Evolutionary conservation across 1,139 yeast genomes (phyloP).

Genomic region (Saccharomyces hybrid): DNA sequence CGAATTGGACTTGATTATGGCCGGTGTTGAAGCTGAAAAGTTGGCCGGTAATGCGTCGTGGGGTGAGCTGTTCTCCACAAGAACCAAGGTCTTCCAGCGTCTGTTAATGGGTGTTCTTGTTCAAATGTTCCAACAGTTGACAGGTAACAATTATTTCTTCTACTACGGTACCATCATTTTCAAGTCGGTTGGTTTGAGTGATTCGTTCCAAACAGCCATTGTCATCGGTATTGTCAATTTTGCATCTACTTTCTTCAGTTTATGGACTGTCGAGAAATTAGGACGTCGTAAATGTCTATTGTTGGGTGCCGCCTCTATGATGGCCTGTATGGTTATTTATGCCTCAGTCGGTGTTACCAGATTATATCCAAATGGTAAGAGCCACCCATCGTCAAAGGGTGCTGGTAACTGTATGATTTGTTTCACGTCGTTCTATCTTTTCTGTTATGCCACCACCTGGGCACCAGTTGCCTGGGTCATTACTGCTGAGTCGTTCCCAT

Average conservation of each 20-base stretch:
- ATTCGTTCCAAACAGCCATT: constrained; percentile 62
- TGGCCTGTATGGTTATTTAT: constrained; percentile 53
- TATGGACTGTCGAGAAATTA: constrained; percentile 51
- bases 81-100: constrained; percentile 45
- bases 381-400: not conserved
- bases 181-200: constrained; percentile 58
- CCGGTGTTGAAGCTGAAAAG: constrained; percentile 46
- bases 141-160: constrained; percentile 67
- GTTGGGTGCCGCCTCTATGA: constrained; percentile 54
- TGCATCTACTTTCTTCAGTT: constrained; percentile 56
- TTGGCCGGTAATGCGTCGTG: constrained; percentile 32
- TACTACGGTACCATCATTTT: constrained; percentile 64
- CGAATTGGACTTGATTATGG: constrained; percentile 52
- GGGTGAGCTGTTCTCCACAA: constrained; percentile 30
- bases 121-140: constrained; percentile 64
- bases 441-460: constrained; percentile 66
- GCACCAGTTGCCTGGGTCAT: constrained; percentile 40
- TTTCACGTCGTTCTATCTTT: constrained; percentile 63
- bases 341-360: constrained; percentile 3
- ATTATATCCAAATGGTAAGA: constrained; percentile 3
- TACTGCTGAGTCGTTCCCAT: constrained; percentile 64
- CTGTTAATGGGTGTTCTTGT: constrained; percentile 53
- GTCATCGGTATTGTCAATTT: constrained; percentile 65
- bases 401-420: constrained; percentile 46
- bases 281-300: constrained; percentile 60